These are phyloP conservation scores for Globisporangium rhizosaccharum DNA, from an alignment of 352 stramenopile species.

Conservation along the genomic window DNA sequence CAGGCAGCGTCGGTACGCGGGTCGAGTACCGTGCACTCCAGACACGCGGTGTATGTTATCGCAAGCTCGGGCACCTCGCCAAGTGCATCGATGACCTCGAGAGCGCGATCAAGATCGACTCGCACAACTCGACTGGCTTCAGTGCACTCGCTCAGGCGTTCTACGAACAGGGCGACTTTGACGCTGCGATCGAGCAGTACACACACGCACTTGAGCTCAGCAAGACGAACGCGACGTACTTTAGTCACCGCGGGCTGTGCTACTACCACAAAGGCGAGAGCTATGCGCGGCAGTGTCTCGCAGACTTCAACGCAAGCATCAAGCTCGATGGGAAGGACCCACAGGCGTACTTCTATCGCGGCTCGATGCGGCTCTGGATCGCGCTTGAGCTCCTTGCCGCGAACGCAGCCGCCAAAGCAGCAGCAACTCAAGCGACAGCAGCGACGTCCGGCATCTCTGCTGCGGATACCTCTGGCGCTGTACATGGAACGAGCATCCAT, in stretches of 20 bases:
- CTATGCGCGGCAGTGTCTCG: slow-evolving; percentile 48
- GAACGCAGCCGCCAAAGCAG: not conserved
- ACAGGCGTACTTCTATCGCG: slow-evolving; percentile 73
- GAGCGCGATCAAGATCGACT: slow-evolving; percentile 61
- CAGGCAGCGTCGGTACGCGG: slow-evolving; percentile 34
- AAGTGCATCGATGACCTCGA: slow-evolving; percentile 77
- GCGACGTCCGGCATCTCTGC: not conserved
- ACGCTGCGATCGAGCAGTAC: slow-evolving; percentile 55
- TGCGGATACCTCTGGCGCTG: not conserved
- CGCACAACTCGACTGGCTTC: slow-evolving; percentile 58
- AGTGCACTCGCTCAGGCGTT: slow-evolving; percentile 58
- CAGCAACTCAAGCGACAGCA: not conserved
- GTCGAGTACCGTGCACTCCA: slow-evolving; percentile 69
- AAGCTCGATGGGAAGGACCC: slow-evolving; percentile 70
- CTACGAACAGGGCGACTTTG: slow-evolving; percentile 45
- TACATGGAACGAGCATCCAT: not conserved
- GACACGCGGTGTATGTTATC: slow-evolving; percentile 58
- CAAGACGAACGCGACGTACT: slow-evolving; percentile 49
- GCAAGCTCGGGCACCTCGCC: slow-evolving; percentile 42
- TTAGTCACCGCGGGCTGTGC: slow-evolving; percentile 59
- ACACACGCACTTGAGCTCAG: slow-evolving; percentile 64
- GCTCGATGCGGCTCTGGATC: slow-evolving; percentile 56
- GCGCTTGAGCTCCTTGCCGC: slow-evolving; percentile 36
- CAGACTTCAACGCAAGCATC: slow-evolving; percentile 69
- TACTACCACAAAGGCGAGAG: slow-evolving; percentile 59